These are phyloP conservation scores for Neoboletus brunneissimus DNA, from an alignment of 768 basidiomycete species.

Conservation along the genomic window DNA sequence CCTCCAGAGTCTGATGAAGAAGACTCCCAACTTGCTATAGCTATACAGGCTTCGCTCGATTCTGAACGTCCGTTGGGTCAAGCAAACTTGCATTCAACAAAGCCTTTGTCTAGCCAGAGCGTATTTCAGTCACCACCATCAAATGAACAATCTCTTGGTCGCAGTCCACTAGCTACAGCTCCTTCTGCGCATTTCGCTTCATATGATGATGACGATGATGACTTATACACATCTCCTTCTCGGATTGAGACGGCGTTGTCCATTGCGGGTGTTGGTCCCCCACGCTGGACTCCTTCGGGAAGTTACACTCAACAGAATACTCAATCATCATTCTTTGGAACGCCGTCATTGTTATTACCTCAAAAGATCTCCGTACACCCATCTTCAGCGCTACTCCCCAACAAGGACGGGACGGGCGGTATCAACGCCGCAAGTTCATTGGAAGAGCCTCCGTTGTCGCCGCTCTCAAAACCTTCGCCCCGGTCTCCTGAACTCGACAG, in stretches of 20 bases:
- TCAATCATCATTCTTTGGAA: conserved; percentile 35
- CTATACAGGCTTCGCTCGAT: conserved; percentile 61
- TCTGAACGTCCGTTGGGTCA: conserved; percentile 3
- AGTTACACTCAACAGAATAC: conserved; percentile 10
- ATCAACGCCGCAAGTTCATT: not conserved
- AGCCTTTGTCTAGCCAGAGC: conserved; percentile 6
- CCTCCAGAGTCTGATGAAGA: conserved; percentile 39
- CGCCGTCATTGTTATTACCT: conserved; percentile 33
- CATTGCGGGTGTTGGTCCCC: conserved; percentile 57
- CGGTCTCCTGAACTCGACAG: not conserved
- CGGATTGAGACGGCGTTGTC: conserved; percentile 66
- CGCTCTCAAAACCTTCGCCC: conserved; percentile 1
- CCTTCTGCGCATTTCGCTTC: conserved; percentile 1
- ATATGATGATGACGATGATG: conserved; percentile 40
- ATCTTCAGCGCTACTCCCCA: not conserved
- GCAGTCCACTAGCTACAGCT: not conserved
- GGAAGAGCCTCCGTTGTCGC: conserved; percentile 4
- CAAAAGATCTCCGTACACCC: not conserved
- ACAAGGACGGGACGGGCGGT: not conserved
- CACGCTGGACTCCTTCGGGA: conserved; percentile 17
- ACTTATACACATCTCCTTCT: conserved; percentile 49
- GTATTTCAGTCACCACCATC: conserved; percentile 6
- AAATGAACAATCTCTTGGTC: not conserved
- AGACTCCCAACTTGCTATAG: conserved; percentile 57
- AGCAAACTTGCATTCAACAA: not conserved